phyloP scores from a whole-genome alignment of 352 stramenopile genomes.

The Phytophthora sp. region DNA sequence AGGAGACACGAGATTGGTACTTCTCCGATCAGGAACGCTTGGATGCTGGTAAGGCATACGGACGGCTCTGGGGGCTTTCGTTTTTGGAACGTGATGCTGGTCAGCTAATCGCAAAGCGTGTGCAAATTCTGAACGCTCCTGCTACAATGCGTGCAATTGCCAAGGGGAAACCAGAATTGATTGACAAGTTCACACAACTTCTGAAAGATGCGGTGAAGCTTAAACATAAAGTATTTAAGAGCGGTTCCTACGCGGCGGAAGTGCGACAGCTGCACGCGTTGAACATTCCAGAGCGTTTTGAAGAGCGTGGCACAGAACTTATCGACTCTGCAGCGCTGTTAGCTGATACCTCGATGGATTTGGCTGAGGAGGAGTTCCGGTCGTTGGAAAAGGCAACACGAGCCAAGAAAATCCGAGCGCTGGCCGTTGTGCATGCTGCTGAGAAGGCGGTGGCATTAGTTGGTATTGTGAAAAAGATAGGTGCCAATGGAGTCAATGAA shows the following conservation, averaged over 20 bases:
- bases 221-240: slow-evolving; percentile 91
- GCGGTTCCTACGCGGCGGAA: slow-evolving; percentile 60
- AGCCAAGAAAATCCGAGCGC: slow-evolving; percentile 83
- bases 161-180: slow-evolving; percentile 85
- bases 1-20: slow-evolving; percentile 88
- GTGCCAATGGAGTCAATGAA: slow-evolving; percentile 61
- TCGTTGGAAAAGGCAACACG: slow-evolving; percentile 66
- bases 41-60: slow-evolving; percentile 79
- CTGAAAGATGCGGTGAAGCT: slow-evolving; percentile 89
- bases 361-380: slow-evolving; percentile 83
- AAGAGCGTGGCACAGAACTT: slow-evolving; percentile 65
- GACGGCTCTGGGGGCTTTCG: slow-evolving; percentile 77
- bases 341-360: slow-evolving; percentile 70
- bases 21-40: slow-evolving; percentile 81
- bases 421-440: slow-evolving; percentile 68
- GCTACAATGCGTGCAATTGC: slow-evolving; percentile 58
- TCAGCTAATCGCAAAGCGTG: slow-evolving; percentile 77
- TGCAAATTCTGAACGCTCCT: slow-evolving; percentile 77
- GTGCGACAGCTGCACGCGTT: slow-evolving; percentile 58
- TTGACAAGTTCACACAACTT: slow-evolving; percentile 86
- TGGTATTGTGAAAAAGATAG: slow-evolving; percentile 86
- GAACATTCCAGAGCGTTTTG: slow-evolving; percentile 77
- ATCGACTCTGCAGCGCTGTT: slow-evolving; percentile 65
- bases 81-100: slow-evolving; percentile 78
- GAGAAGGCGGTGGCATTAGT: slow-evolving; percentile 82